These are phyloP conservation scores for Talaromyces ruber DNA, from an alignment of 495 filamentous ascomycete genomes.

Conservation along the genomic window DNA sequence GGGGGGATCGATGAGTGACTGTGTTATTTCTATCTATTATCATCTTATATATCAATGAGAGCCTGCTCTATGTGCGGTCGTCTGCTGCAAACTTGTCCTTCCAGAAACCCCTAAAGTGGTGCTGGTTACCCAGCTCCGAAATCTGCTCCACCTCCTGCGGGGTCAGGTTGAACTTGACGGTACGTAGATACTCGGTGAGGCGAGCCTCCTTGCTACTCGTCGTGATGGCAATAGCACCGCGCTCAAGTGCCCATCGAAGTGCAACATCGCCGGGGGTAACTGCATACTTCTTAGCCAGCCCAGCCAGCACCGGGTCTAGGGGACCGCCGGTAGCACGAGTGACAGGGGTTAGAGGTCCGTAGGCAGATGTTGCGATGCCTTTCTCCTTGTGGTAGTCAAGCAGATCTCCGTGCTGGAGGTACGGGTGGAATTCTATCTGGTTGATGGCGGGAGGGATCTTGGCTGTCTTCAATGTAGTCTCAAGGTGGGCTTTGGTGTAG, in stretches of 20 bases:
- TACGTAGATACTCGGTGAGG: constrained; percentile 54
- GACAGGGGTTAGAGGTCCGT: constrained; percentile 57
- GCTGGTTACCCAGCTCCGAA: constrained; percentile 47
- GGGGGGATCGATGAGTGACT: neutral
- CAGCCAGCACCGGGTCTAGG: constrained; percentile 49
- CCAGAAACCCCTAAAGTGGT: constrained; percentile 68
- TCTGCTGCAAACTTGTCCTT: constrained; percentile 45
- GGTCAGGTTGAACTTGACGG: constrained; percentile 62
- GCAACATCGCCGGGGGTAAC: constrained; percentile 62
- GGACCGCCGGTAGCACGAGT: constrained; percentile 62
- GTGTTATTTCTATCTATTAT: neutral
- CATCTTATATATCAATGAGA: neutral
- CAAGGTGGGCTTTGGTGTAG: constrained; percentile 59
- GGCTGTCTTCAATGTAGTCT: constrained; percentile 58
- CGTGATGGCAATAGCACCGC: constrained; percentile 67
- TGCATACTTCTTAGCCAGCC: constrained; percentile 67
- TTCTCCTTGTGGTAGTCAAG: constrained; percentile 56
- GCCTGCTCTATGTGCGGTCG: constrained; percentile 44
- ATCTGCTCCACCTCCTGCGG: constrained; percentile 64
- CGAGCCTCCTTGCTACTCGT: constrained; percentile 68
- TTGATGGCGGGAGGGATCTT: constrained; percentile 62
- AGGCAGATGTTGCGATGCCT: constrained; percentile 62
- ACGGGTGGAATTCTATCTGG: constrained; percentile 85
- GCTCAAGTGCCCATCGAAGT: constrained; percentile 73
- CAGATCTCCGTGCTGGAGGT: constrained; percentile 68